Conservation (phyloP, 768 basidiomycete genomes). For the Termitomyces sp. region DNA sequence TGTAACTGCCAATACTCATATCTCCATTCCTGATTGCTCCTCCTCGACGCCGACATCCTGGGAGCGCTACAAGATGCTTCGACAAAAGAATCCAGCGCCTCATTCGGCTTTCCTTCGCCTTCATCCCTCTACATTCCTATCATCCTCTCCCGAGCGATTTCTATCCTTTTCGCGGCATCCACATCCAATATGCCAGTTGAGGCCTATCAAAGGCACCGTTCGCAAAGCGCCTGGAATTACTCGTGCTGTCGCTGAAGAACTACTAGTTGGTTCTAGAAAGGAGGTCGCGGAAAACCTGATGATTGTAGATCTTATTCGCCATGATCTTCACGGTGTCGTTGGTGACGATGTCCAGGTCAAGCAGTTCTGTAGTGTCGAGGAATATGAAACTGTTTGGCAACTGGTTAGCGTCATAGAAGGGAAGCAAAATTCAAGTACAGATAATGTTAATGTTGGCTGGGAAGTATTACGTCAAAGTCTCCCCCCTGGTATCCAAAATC, state of each 20-base stretch:
- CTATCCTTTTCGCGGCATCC: constrained; percentile 74
- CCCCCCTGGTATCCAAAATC: constrained; percentile 68
- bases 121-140: constrained; percentile 72
- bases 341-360: constrained; percentile 80
- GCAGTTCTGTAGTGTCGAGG: constrained; percentile 85
- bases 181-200: constrained; percentile 67
- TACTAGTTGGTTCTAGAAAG: constrained; percentile 66
- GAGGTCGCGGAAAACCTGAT: constrained; percentile 97
- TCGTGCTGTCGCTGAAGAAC: constrained; percentile 61
- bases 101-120: constrained; percentile 81
- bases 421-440: constrained; percentile 24
- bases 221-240: constrained; percentile 65
- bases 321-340: constrained; percentile 83
- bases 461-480: constrained; percentile 75
- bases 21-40: constrained; percentile 41
- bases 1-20: constrained; percentile 70
- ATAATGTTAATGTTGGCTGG: constrained; percentile 63
- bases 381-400: constrained; percentile 93
- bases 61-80: constrained; percentile 71
- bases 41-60: constrained; percentile 48
- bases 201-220: constrained; percentile 93
- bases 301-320: constrained; percentile 96
- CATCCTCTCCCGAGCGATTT: constrained; percentile 92
- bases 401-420: constrained; percentile 94
- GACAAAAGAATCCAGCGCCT: constrained; percentile 81